phyloP scores from a whole-genome alignment of 1,139 yeast genomes.

The Oligophagozyma castellii region DNA sequence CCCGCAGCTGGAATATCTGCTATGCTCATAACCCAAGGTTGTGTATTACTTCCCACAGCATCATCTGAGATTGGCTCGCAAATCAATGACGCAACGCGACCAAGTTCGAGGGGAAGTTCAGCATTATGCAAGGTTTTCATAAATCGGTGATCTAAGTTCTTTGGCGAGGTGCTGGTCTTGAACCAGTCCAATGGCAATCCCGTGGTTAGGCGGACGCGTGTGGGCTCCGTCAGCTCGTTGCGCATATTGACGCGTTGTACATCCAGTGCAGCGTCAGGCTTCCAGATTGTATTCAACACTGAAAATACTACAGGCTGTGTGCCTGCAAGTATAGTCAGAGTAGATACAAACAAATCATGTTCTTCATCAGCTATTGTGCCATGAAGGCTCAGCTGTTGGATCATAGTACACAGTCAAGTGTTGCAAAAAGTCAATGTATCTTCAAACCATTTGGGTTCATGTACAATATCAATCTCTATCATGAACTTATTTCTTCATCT shows the following conservation, averaged over 20 bases:
- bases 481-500: too few relatives aligned
- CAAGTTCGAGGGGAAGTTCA: conserved; percentile 4
- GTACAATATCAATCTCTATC: not conserved
- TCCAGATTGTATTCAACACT: conserved; percentile 21
- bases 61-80: not conserved
- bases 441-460: too few relatives aligned
- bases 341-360: conserved; percentile 22
- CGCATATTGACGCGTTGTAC: conserved; percentile 17
- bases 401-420: too few relatives aligned
- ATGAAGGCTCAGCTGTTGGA: conserved; percentile 27
- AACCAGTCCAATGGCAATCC: conserved; percentile 12
- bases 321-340: conserved; percentile 26
- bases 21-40: conserved; percentile 50
- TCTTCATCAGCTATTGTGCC: conserved; percentile 23
- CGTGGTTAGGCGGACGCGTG: conserved; percentile 17
- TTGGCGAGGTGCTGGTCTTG: conserved; percentile 1
- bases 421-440: too few relatives aligned
- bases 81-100: conserved; percentile 1
- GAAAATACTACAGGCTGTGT: conserved; percentile 22
- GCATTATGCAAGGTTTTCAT: conserved; percentile 5
- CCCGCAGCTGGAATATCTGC: conserved; percentile 86
- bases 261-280: conserved; percentile 20
- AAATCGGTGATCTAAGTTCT: conserved; percentile 5
- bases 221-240: conserved; percentile 22
- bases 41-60: not conserved